phyloP scores from a whole-genome alignment of 805 yeast genomes.

The Ogataea trehalophila region DNA sequence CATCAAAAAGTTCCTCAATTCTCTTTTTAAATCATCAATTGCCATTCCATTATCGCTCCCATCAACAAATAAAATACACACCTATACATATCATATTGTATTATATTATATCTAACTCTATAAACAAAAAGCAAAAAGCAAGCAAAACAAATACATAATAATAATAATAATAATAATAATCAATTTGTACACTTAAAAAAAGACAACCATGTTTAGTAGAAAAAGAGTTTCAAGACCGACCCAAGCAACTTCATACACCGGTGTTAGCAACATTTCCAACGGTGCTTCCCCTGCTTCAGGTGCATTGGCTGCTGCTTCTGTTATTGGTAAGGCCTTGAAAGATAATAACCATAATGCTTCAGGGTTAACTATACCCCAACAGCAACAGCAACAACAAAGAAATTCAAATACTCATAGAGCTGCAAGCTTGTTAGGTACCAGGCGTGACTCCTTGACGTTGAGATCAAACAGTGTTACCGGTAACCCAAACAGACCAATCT shows the following conservation, averaged over 20 bases:
- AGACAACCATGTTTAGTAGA: conserved; percentile 18
- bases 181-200: too few relatives aligned
- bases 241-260: conserved; percentile 19
- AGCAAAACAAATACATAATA: too few relatives aligned
- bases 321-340: conserved; percentile 45
- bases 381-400: conserved; percentile 21
- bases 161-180: too few relatives aligned
- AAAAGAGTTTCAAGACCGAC: conserved; percentile 18
- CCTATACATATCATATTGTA: too few relatives aligned
- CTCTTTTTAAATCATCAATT: background rate
- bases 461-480: conserved; percentile 16
- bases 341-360: conserved; percentile 29
- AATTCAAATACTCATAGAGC: conserved; percentile 12
- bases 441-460: conserved; percentile 20
- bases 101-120: too few relatives aligned
- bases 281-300: conserved; percentile 35
- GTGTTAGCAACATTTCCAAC: conserved; percentile 13
- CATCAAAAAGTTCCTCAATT: too few relatives aligned
- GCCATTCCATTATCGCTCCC: too few relatives aligned
- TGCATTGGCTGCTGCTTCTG: conserved; percentile 62
- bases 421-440: conserved; percentile 16
- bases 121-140: too few relatives aligned
- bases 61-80: too few relatives aligned
- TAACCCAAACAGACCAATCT: conserved; percentile 6
- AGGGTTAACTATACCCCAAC: conserved; percentile 29